These are phyloP conservation scores for Mycena chlorophos DNA, from an alignment of 768 basidiomycete species.

Conservation along the genomic window DNA sequence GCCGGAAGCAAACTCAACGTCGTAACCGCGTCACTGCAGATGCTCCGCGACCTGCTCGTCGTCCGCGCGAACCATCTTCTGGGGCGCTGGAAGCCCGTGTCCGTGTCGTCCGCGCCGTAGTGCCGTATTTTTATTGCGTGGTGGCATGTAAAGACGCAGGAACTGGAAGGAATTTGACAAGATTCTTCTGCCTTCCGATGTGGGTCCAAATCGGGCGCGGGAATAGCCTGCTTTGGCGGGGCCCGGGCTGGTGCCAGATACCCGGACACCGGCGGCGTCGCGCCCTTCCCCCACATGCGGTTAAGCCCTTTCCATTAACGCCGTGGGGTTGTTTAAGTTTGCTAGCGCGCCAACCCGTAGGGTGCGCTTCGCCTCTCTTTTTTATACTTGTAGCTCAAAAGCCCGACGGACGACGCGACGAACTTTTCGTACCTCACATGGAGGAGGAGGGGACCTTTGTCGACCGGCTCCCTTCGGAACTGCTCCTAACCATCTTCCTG, in stretches of 20 bases:
- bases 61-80: slow-evolving; percentile 78
- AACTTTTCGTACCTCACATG: too few relatives aligned
- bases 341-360: too few relatives aligned
- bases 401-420: too few relatives aligned
- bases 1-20: slow-evolving; percentile 90
- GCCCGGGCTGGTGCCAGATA: too few relatives aligned
- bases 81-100: slow-evolving; percentile 65
- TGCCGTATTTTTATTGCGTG: slow-evolving; percentile 11
- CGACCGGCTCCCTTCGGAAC: background rate
- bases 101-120: slow-evolving; percentile 17
- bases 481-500: background rate
- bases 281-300: too few relatives aligned
- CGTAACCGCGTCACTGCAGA: slow-evolving; percentile 80
- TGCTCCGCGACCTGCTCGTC: slow-evolving; percentile 85
- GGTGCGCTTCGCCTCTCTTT: too few relatives aligned
- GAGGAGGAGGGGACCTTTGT: background rate
- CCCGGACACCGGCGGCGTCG: too few relatives aligned
- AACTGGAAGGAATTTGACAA: background rate
- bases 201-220: slow-evolving; percentile 7
- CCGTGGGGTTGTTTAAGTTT: too few relatives aligned
- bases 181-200: background rate
- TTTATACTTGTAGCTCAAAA: background rate
- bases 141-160: too few relatives aligned
- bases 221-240: too few relatives aligned
- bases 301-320: too few relatives aligned